Evolutionary conservation across 176 grass and related monocot genomes (phyloP), one percentile per base, ranked within the genome.

Genomic region (Musa troglodytarum): DNA sequence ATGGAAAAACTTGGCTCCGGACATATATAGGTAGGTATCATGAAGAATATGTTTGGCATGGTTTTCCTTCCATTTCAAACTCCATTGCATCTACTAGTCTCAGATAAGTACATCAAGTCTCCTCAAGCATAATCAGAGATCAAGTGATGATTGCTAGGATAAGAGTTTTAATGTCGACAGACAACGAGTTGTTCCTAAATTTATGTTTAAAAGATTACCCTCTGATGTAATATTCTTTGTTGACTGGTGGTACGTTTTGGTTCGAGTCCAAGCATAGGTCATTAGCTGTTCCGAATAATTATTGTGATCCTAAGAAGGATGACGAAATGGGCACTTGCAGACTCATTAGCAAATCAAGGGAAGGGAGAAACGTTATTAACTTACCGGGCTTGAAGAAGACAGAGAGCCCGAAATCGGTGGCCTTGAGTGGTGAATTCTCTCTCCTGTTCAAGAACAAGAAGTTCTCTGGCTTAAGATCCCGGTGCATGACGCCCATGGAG

Each of bases 381-480:
- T 79, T 74, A 85, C 83, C 88, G 49, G 87, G 82, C 75, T 85
- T 86, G 83, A 83, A 89, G 86, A 96, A 96, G 29, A 96, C 84
- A 12, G 86, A 96, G 79, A 96, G 86, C 16, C 92, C 92, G 21
- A 96, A 96, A 76, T 96, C 88, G 23, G 88, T 96, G 63, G 92
- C 84, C 84, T 91, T 92, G 79, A 89, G 75, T 58, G 81, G 86
- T 19, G 88, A 78, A 68, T 91, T 75, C 81, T 92, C 86, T 1
- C 13, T 80, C 70, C 82, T 86, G 75, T 78, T 92, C 13, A 78
- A 80, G 34, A 96, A 76, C 49, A 96, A 28, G 23, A 92, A 96
- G 55, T 96, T 96, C 75, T 89, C 89, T 0, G 92, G 92, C 86
- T 96, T 96, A 75, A 96, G 87, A 73, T 96, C 92, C 0, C 89